These are phyloP conservation scores for Blastobotrys illinoisensis DNA, from an alignment of 1,139 yeast genomes.

Conservation along the genomic window DNA sequence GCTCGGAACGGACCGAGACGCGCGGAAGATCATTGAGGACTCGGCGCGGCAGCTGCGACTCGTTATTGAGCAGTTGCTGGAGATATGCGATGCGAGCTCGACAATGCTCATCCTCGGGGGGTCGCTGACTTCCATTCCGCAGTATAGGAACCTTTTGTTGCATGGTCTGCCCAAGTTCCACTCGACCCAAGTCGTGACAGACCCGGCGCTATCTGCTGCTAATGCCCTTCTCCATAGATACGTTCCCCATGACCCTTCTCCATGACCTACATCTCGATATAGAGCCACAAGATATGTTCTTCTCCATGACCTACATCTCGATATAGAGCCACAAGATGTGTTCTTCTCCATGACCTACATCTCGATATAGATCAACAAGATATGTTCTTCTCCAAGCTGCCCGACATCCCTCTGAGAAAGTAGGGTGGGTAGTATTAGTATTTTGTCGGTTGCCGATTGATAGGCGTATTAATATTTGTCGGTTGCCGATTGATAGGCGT, in stretches of 20 bases:
- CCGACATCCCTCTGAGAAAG: too few species aligned
- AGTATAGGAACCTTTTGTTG: slow-evolving; percentile 2
- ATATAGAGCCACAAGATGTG: too few species aligned
- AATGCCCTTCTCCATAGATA: slow-evolving; percentile 1
- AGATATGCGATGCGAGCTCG: slow-evolving; percentile 2
- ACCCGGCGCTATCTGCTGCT: slow-evolving; percentile 11
- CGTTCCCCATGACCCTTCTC: too few species aligned
- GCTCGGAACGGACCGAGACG: slow-evolving; percentile 3
- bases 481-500: background rate
- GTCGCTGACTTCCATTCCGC: slow-evolving; percentile 6
- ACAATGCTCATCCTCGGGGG: slow-evolving; percentile 10
- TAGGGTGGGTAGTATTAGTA: too few species aligned
- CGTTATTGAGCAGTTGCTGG: background rate
- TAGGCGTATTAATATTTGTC: background rate
- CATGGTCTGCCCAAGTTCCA: slow-evolving; percentile 4
- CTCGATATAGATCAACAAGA: too few species aligned
- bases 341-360: too few species aligned
- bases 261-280: too few species aligned
- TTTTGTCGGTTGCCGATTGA: background rate
- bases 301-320: too few species aligned
- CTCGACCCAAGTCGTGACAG: slow-evolving; percentile 5
- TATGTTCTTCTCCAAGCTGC: too few species aligned
- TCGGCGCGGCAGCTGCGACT: slow-evolving; percentile 9
- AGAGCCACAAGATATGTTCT: too few species aligned
- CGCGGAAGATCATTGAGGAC: slow-evolving; percentile 6